These are phyloP conservation scores for Trypanosoma theileri DNA, from an alignment of 208 protist genomes.

Conservation along the genomic window DNA sequence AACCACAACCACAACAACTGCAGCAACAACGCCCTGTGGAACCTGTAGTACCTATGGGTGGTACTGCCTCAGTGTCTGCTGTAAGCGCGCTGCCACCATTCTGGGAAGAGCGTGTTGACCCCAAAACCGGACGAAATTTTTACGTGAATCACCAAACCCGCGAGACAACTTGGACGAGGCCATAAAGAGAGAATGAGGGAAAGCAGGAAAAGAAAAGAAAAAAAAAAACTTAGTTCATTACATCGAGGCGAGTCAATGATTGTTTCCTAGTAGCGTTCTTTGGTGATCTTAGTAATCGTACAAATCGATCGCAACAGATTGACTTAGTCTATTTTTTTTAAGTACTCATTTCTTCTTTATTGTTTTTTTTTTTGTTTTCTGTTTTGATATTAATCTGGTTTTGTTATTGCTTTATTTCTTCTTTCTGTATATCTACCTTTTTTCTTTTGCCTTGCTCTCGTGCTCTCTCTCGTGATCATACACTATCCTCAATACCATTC, in stretches of 20 bases:
- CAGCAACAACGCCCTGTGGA: neutral
- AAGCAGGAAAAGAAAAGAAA: conserved; percentile 13
- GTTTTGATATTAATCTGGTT: conserved; percentile 8
- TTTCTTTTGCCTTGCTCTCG: neutral
- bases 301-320: no score
- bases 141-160: conserved; percentile 78
- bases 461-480: neutral
- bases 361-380: conserved; percentile 19
- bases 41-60: neutral
- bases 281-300: no score
- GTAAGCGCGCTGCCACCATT: conserved; percentile 27
- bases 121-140: conserved; percentile 46
- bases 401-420: conserved; percentile 6
- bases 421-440: conserved; percentile 12
- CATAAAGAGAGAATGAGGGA: conserved; percentile 9
- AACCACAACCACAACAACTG: neutral
- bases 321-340: no score
- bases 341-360: conserved; percentile 1
- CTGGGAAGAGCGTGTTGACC: conserved; percentile 30
- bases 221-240: conserved; percentile 1
- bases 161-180: conserved; percentile 39
- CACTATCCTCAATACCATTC: neutral
- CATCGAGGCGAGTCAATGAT: neutral
- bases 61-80: neutral
- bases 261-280: no score